Evolutionary conservation across 345 rosid genomes (phyloP).

Genomic region (Camelina neglecta): DNA sequence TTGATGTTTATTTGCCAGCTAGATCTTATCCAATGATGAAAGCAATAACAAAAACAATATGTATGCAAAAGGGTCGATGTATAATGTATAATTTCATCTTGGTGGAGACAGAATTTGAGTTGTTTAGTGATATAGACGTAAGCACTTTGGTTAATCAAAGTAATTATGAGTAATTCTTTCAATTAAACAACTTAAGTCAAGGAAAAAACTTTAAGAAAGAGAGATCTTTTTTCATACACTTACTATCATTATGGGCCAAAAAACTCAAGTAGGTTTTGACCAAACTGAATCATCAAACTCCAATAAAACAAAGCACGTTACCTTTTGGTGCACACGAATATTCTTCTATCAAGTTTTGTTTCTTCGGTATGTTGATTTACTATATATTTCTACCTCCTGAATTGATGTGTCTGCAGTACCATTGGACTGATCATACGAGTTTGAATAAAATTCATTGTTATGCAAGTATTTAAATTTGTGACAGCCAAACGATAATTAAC

Average conservation of each 20-base stretch:
- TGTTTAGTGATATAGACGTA: conserved; percentile 21
- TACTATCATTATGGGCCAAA: conserved; percentile 34
- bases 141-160: conserved; percentile 32
- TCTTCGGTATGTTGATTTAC: not conserved
- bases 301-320: conserved; percentile 39
- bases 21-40: not conserved
- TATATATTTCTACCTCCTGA: not conserved
- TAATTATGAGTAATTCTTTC: conserved; percentile 28
- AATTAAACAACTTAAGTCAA: conserved; percentile 30
- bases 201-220: not conserved
- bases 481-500: not conserved
- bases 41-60: not conserved
- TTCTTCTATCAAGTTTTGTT: not conserved
- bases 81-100: not conserved
- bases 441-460: not conserved
- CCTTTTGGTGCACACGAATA: conserved; percentile 37
- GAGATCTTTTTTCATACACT: conserved; percentile 7
- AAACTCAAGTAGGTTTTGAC: conserved; percentile 45
- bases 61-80: not conserved
- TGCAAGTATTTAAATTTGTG: not conserved
- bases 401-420: not conserved
- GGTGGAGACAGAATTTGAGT: conserved; percentile 8
- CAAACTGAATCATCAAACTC: conserved; percentile 44
- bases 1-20: conserved; percentile 5
- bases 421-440: not conserved